These are phyloP conservation scores for Xylaria castorea DNA, from an alignment of 495 filamentous ascomycete genomes.

Conservation along the genomic window DNA sequence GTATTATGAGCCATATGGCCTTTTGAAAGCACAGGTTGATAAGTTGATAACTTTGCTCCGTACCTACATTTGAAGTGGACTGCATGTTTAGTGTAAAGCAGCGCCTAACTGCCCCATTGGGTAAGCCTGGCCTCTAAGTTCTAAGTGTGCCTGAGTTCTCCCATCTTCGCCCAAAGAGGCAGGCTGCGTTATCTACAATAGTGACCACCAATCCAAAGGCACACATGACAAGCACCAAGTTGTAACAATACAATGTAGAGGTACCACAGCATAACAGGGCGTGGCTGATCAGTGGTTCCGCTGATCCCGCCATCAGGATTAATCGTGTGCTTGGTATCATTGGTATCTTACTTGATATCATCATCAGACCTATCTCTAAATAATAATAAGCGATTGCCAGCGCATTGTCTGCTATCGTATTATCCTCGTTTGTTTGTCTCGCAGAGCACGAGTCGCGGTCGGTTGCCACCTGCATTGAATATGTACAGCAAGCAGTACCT, in stretches of 20 bases:
- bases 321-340: neutral
- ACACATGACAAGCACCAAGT: conserved; percentile 24
- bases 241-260: conserved; percentile 3
- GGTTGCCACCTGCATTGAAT: conserved; percentile 1
- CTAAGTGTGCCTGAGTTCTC: neutral
- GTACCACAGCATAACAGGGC: conserved; percentile 5
- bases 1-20: too few species aligned
- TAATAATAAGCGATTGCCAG: conserved; percentile 15
- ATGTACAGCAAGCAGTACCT: neutral
- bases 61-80: neutral
- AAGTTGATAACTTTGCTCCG: neutral
- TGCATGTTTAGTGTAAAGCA: conserved; percentile 10
- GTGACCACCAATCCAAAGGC: conserved; percentile 6
- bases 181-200: conserved; percentile 15
- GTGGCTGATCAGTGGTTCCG: conserved; percentile 27
- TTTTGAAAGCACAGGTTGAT: too few species aligned
- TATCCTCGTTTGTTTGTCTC: neutral
- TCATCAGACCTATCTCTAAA: conserved; percentile 16
- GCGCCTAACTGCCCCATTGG: conserved; percentile 3
- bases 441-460: conserved; percentile 15
- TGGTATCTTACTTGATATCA: conserved; percentile 8
- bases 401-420: neutral
- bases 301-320: conserved; percentile 16
- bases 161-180: conserved; percentile 19
- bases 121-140: neutral